Evolutionary conservation across 2,329 filamentous ascomycete genomes (phyloP).

Genomic region (Colletotrichum gigasporum): DNA sequence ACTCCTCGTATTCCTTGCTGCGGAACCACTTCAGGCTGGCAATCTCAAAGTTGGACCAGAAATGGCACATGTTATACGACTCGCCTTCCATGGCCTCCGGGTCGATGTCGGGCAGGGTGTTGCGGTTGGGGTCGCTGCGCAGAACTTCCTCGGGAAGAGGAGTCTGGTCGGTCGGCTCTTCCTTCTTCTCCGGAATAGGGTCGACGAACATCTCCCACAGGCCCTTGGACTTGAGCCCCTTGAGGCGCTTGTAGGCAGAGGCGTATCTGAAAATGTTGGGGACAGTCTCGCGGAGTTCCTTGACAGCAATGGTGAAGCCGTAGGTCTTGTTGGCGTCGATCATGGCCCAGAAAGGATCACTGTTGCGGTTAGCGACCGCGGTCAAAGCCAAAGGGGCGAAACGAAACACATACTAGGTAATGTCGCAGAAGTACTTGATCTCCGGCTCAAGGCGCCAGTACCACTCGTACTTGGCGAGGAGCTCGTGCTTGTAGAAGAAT

Average conservation of each 20-base stretch:
- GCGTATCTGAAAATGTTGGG: slow-evolving; percentile 99
- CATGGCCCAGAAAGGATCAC: slow-evolving; percentile 97
- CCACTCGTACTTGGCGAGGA: slow-evolving; percentile 97
- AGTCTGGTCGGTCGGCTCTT: slow-evolving; percentile 67
- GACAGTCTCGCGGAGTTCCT: slow-evolving; percentile 96
- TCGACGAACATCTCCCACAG: slow-evolving; percentile 99
- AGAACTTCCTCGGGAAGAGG: slow-evolving; percentile 83
- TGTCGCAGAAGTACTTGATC: slow-evolving; percentile 99
- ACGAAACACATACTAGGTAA: slow-evolving; percentile 80
- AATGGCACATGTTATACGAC: slow-evolving; percentile 99
- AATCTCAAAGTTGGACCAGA: slow-evolving; percentile 99
- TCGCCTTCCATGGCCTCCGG: slow-evolving; percentile 96
- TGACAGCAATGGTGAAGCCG: slow-evolving; percentile 98
- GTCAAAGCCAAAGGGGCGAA: too few relatives aligned
- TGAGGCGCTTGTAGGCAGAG: slow-evolving; percentile 94
- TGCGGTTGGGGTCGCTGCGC: slow-evolving; percentile 76
- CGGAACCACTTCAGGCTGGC: slow-evolving; percentile 94
- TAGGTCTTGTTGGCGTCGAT: slow-evolving; percentile 95
- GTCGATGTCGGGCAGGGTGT: slow-evolving; percentile 82
- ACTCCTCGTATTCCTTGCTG: slow-evolving; percentile 96
- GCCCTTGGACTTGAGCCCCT: slow-evolving; percentile 90
- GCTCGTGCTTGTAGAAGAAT: slow-evolving; percentile 97
- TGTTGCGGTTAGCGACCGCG: slow-evolving; percentile 44
- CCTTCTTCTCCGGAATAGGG: slow-evolving; percentile 71
- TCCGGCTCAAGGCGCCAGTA: slow-evolving; percentile 99